Conservation (phyloP, 2,329 filamentous ascomycete genomes). For the Aspergillus persii region DNA sequence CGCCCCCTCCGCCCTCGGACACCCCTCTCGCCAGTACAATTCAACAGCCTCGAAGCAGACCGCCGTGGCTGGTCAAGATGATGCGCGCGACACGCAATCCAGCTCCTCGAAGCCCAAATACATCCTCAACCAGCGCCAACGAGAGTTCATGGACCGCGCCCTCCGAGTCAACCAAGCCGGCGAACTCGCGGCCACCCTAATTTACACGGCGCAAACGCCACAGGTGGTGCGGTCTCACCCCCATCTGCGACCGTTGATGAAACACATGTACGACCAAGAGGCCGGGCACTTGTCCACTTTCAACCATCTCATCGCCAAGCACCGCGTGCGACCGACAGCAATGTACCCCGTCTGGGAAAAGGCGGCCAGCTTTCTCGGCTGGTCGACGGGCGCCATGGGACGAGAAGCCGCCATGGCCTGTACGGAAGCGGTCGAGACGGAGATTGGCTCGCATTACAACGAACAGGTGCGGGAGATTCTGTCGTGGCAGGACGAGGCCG, state of each 20-base stretch:
- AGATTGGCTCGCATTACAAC: slow-evolving; percentile 96
- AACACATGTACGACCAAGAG: slow-evolving; percentile 98
- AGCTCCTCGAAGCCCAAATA: slow-evolving; percentile 40
- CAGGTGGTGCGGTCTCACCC: slow-evolving; percentile 77
- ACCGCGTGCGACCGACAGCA: slow-evolving; percentile 86
- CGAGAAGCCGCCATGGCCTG: slow-evolving; percentile 97
- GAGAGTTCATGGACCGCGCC: slow-evolving; percentile 72
- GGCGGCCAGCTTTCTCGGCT: slow-evolving; percentile 77
- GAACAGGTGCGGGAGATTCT: slow-evolving; percentile 79
- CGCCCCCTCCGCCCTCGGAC: slow-evolving; percentile 28
- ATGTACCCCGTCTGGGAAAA: slow-evolving; percentile 89
- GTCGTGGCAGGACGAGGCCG: slow-evolving; percentile 75
- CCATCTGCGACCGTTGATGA: slow-evolving; percentile 85
- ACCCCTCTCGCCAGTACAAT: slow-evolving; percentile 24
- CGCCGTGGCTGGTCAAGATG: not conserved
- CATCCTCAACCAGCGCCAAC: slow-evolving; percentile 67
- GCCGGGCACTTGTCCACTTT: slow-evolving; percentile 82
- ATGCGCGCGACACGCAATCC: slow-evolving; percentile 22
- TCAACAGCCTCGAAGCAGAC: slow-evolving; percentile 30
- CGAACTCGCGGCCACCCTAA: slow-evolving; percentile 92
- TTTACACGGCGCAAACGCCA: slow-evolving; percentile 86
- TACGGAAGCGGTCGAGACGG: slow-evolving; percentile 96
- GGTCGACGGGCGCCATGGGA: slow-evolving; percentile 84
- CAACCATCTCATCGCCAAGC: slow-evolving; percentile 76
- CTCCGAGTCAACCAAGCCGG: slow-evolving; percentile 96